Percentiles rank a stretch among this genome's conserved stretches.
Conservation (phyloP, 176 grass and related monocot genomes). For the Saccharum officinarum region DNA sequence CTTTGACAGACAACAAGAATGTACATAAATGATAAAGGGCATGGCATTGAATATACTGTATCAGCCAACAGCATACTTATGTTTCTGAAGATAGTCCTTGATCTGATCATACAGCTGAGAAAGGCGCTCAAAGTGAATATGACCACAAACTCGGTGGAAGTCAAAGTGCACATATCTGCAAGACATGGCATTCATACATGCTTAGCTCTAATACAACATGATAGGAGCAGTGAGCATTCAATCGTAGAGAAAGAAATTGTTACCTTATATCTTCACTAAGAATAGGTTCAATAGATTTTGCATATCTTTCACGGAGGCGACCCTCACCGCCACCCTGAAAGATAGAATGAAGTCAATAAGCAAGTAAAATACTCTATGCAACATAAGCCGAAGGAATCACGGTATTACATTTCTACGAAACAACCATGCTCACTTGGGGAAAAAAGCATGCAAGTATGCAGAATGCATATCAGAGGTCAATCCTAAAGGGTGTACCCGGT, state of each 20-base stretch:
- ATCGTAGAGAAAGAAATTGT: conserved; percentile 27
- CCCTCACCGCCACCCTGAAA: conserved; percentile 86
- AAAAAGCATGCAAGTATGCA: neutral
- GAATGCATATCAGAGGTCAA: conserved; percentile 12
- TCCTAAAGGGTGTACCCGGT: too few relatives aligned
- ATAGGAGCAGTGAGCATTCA: conserved; percentile 22
- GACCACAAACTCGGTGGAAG: conserved; percentile 90
- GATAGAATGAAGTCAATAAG: conserved; percentile 31
- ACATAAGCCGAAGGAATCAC: conserved; percentile 13
- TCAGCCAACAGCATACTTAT: conserved; percentile 55
- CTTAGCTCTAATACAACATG: conserved; percentile 11
- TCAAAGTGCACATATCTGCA: conserved; percentile 96
- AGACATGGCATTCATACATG: conserved; percentile 23
- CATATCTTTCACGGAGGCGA: conserved; percentile 74
- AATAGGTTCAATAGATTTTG: conserved; percentile 76
- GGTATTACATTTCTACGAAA: conserved; percentile 24
- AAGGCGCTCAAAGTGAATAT: conserved; percentile 96
- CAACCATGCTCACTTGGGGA: neutral
- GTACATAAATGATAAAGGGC: conserved; percentile 5
- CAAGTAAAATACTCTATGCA: conserved; percentile 3
- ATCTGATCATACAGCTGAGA: conserved; percentile 90
- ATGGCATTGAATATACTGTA: conserved; percentile 6
- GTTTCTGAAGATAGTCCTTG: conserved; percentile 75
- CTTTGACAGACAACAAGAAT: neutral
- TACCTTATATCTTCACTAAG: conserved; percentile 84